Base-by-base conservation (phyloP, 768 basidiomycete species). In the Boletus eberwhitei region DNA sequence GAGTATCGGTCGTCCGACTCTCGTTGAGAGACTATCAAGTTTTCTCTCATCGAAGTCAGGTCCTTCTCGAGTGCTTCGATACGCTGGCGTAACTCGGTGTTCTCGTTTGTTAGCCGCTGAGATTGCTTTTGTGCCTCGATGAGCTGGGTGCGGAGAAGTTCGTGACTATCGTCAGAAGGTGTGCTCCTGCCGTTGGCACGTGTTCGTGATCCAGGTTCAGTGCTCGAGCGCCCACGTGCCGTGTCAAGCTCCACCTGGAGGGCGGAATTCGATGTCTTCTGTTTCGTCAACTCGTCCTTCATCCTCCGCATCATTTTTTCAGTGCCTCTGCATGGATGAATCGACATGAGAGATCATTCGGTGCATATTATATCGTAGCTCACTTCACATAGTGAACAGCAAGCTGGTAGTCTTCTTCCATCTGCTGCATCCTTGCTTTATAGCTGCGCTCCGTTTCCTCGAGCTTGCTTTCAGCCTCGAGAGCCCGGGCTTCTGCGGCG, bases 381-480 rank as follows among this genome's bases (percentile, higher is more conserved):
- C 70, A 92, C 91, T 98, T 98, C 63, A 98, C 94, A 73, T 97
- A 98, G 68, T 93, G 90, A 52, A 98, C 95, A 14, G 97, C 96
- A 48, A 95, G 84, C 65, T 94, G 90, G 71, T 99, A 98, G 65
- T 98, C 96, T 44, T 90, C 85, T 72, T 98, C 95, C 73, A 98
- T 84, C 68, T 94, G 90, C 62, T 86, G 83, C 74, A 95, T 81
- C 53, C 89, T 84, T 22, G 82, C 77, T 71, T 88, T 88, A 71
- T 93, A 90, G 58, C 76, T 79, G 54, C 81, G 79, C 67, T 93
- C 92, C 29, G 85, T 84, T 68, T 92, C 90, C 48, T 85, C 86
- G 54, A 91, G 78, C 68, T 85, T 88, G 52, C 79, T 82, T 69
- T 94, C 91, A n/a, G 81, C 78, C 60, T 89, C 89, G 40, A 75